phyloP scores from a whole-genome alignment of 2,329 filamentous ascomycete species.

The Aureobasidium melanogenum region DNA sequence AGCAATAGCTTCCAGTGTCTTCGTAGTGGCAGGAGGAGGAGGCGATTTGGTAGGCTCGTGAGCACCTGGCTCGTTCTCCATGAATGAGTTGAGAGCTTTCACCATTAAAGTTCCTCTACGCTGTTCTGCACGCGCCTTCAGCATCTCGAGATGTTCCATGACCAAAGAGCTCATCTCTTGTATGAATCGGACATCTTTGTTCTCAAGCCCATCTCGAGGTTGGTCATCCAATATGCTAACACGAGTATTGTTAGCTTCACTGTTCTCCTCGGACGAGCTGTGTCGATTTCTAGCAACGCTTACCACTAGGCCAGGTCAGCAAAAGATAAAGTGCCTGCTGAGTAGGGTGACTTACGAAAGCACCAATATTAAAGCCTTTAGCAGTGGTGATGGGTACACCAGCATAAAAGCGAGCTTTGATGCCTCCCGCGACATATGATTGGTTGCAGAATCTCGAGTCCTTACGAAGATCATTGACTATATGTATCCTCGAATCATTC shows the following conservation, averaged over 20 bases:
- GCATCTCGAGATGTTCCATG: constrained; percentile 54
- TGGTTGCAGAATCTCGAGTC: constrained; percentile 21
- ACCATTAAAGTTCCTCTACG: constrained; percentile 46
- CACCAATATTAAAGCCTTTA: constrained; percentile 49
- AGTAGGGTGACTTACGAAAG: constrained; percentile 31
- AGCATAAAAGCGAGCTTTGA: constrained; percentile 17
- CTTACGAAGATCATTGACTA: constrained; percentile 23
- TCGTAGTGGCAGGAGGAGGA: neutral
- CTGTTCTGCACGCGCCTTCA: constrained; percentile 42
- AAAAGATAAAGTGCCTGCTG: neutral
- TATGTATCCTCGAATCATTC: constrained; percentile 17
- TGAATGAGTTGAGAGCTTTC: constrained; percentile 43
- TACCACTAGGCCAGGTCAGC: neutral
- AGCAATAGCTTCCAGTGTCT: neutral
- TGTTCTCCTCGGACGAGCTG: neutral
- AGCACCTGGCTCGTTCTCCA: constrained; percentile 21
- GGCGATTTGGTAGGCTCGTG: constrained; percentile 18
- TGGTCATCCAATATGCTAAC: constrained; percentile 45
- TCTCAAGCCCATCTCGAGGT: constrained; percentile 43
- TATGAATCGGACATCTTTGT: constrained; percentile 45
- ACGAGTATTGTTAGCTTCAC: neutral
- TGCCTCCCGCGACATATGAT: constrained; percentile 19
- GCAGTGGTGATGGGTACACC: constrained; percentile 52
- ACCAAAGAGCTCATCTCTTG: constrained; percentile 45
- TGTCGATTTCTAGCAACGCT: neutral